Conservation (phyloP, 208 protist genomes). For the Trypanosoma caninum region DNA sequence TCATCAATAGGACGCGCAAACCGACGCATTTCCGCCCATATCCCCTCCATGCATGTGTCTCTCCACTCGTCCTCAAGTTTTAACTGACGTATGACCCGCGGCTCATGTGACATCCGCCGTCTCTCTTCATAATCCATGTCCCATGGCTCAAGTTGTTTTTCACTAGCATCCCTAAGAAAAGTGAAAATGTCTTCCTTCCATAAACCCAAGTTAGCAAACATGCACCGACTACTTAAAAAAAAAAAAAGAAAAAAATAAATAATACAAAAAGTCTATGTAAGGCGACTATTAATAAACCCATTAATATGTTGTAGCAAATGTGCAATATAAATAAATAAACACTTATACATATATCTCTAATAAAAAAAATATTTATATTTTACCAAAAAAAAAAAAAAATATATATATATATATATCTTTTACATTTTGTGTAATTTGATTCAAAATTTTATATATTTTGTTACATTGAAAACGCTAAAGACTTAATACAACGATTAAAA, state of each 20-base stretch:
- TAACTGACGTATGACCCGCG: slow-evolving; percentile 38
- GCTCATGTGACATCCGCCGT: slow-evolving; percentile 29
- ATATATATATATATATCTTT: too few relatives aligned
- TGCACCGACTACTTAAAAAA: slow-evolving; percentile 6
- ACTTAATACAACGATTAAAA: slow-evolving; percentile 1
- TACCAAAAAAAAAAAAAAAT: slow-evolving; percentile 8
- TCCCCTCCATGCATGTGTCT: slow-evolving; percentile 27
- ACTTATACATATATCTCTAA: too few relatives aligned
- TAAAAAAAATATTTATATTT: neutral
- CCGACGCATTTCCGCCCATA: slow-evolving; percentile 34
- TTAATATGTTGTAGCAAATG: too few relatives aligned
- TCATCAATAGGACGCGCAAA: slow-evolving; percentile 40
- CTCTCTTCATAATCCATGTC: slow-evolving; percentile 35
- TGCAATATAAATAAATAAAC: too few relatives aligned
- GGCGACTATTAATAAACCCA: too few relatives aligned
- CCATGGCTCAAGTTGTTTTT: slow-evolving; percentile 22
- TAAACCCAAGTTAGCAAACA: slow-evolving; percentile 24
- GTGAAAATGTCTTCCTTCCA: slow-evolving; percentile 29
- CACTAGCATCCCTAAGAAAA: slow-evolving; percentile 17
- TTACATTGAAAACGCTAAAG: neutral
- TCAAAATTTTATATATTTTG: too few relatives aligned
- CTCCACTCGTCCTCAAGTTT: slow-evolving; percentile 40
- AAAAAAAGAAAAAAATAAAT: neutral
- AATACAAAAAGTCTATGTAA: too few relatives aligned
- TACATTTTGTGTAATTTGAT: too few relatives aligned